Percentiles rank a stretch among this genome's conserved stretches.
These are phyloP conservation scores for Eurotiales sp. DNA, from an alignment of 2,329 filamentous ascomycete genomes.

Conservation along the genomic window DNA sequence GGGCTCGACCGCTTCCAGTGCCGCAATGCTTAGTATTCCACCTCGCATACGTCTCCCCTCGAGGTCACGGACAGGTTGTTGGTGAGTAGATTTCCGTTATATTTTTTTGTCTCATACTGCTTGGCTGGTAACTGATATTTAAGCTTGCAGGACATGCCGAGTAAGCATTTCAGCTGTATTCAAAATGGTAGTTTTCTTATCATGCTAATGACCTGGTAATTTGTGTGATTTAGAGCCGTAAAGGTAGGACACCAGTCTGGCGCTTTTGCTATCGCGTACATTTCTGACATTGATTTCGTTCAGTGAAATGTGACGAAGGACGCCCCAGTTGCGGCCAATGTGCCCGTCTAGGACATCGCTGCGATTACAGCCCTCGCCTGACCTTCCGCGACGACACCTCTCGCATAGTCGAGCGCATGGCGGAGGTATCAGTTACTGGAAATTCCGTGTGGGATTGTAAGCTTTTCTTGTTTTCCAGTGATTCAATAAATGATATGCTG, in stretches of 20 bases:
- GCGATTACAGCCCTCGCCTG: slow-evolving; percentile 56
- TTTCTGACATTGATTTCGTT: neutral
- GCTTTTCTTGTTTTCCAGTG: slow-evolving; percentile 19
- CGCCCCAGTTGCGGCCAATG: slow-evolving; percentile 57
- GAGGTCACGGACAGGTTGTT: slow-evolving; percentile 53
- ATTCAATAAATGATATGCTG: neutral
- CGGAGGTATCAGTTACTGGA: slow-evolving; percentile 48
- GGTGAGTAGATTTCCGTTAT: slow-evolving; percentile 38
- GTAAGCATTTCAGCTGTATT: slow-evolving; percentile 31
- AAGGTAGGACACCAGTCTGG: slow-evolving; percentile 28
- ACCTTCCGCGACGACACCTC: slow-evolving; percentile 54
- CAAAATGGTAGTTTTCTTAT: neutral
- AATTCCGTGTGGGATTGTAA: slow-evolving; percentile 56
- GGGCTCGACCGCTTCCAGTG: slow-evolving; percentile 25
- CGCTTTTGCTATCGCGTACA: neutral
- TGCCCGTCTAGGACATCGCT: slow-evolving; percentile 52
- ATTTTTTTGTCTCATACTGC: slow-evolving; percentile 1
- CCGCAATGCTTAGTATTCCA: slow-evolving; percentile 30
- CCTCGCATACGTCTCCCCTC: slow-evolving; percentile 49
- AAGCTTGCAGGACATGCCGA: slow-evolving; percentile 41
- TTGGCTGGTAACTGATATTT: slow-evolving; percentile 13
- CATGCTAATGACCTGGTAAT: neutral
- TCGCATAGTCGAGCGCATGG: slow-evolving; percentile 50
- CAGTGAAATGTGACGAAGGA: slow-evolving; percentile 56
- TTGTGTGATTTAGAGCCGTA: slow-evolving; percentile 32